Conservation (phyloP, 78 protist genomes). For the Tieghemostelium lacteum region DNA sequence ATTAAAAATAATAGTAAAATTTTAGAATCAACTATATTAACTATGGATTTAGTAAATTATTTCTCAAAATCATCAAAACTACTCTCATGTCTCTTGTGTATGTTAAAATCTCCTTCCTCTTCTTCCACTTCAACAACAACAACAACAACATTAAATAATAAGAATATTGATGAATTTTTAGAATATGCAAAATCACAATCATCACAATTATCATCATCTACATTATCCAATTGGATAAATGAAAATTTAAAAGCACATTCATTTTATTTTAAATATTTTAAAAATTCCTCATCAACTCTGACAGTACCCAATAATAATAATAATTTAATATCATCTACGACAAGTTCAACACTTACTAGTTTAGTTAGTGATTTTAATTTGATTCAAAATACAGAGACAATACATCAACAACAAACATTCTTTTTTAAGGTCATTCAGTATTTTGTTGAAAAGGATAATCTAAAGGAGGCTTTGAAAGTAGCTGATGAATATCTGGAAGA, state of each 20-base stretch:
- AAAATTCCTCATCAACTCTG: neutral
- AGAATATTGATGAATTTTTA: constrained; percentile 32
- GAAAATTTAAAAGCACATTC: constrained; percentile 51
- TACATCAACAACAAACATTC: constrained; percentile 76
- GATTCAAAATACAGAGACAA: constrained; percentile 45
- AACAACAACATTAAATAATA: neutral
- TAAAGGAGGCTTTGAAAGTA: constrained; percentile 51
- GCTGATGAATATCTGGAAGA: constrained; percentile 74
- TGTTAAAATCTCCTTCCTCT: constrained; percentile 52
- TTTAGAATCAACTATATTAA: neutral
- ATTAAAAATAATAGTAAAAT: neutral
- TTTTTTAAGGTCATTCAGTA: constrained; percentile 54
- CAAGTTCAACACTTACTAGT: neutral
- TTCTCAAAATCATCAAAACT: constrained; percentile 34
- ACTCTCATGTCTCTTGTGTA: constrained; percentile 36
- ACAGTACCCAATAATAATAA: neutral
- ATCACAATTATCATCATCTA: neutral
- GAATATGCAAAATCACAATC: constrained; percentile 22
- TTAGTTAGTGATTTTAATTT: neutral
- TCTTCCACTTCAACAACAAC: too few relatives aligned
- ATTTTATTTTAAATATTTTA: constrained; percentile 41
- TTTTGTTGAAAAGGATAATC: constrained; percentile 10
- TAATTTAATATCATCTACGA: neutral
- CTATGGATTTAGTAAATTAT: constrained; percentile 37
- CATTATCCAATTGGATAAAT: constrained; percentile 55